Evolutionary conservation across 257 asterid genomes (phyloP), one percentile per base, ranked within the genome.

Genomic region (Voacanga thouarsii): DNA sequence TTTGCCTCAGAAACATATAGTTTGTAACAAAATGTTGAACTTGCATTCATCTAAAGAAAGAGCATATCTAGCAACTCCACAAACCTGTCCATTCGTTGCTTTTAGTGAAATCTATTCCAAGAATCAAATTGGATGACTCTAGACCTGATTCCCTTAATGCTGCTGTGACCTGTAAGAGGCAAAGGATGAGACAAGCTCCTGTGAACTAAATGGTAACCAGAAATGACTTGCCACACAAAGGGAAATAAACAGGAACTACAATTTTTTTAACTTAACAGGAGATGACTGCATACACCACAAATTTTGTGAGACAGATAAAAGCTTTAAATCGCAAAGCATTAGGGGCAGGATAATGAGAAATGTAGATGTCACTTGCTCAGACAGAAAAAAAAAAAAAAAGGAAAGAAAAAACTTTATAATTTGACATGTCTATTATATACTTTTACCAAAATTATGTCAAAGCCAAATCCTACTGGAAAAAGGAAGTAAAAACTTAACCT

Each of bases 1-100:
- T 39, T 77, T 24, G 30, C 59, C 28, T 41, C 55, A 26, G 11
- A 14, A 53, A 39, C 26, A 41, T 23, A 71, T 53, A 68, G 55
- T 70, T 28, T 67, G n/a, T 28, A 39, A 26, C 51, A 44, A 26
- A n/a, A 11, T 6, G 9, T n/a, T 24, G 4, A 72, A 63, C 30
- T 61, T 45, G 66, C 23, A 0, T 28, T 50, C 5, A 66, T 49
- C 21, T 39, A 43, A 41, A 10, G 60, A 28, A 12, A 64, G 63
- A 59, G 79, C 24, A 45, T 57, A 73, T 44, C 73, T 67, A 74
- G 21, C 19, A 49, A n/a, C 23, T 66, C 66, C 6, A 85, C 88
- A 49, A 67, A 90, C 94, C 95, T 83, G 96, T 92, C 97, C 97
- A 92, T 83, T 92, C 97, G 41, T 92, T 92, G 80, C 97, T 92